A percentile compares a stretch with the other conserved stretches of the same genome.
These are phyloP conservation scores for Xylaria bambusicola DNA, from an alignment of 495 filamentous ascomycete species.

Conservation along the genomic window DNA sequence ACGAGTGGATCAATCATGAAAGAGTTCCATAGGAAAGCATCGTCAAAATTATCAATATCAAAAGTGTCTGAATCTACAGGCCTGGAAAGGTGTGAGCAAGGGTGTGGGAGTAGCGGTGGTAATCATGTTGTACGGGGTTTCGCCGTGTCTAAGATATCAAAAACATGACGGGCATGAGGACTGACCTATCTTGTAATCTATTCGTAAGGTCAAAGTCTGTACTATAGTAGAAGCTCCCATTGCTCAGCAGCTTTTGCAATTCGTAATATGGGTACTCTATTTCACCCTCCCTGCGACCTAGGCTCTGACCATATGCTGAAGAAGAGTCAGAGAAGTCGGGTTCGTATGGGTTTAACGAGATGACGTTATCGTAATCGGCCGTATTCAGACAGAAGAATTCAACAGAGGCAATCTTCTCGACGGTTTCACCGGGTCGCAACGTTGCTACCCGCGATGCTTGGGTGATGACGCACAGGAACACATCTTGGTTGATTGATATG, in stretches of 20 bases:
- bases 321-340: conserved; percentile 42
- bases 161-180: conserved; percentile 1
- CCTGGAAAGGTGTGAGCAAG: conserved; percentile 19
- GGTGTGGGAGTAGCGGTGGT: not conserved
- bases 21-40: conserved; percentile 93
- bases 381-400: conserved; percentile 92
- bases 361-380: conserved; percentile 77
- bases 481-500: conserved; percentile 80
- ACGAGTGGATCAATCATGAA: conserved; percentile 96
- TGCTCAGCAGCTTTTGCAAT: conserved; percentile 84
- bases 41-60: conserved; percentile 81
- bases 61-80: conserved; percentile 61
- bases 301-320: conserved; percentile 58
- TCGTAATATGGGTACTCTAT: conserved; percentile 87
- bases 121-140: conserved; percentile 1
- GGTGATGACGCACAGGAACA: conserved; percentile 91
- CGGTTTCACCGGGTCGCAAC: conserved; percentile 81
- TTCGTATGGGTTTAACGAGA: conserved; percentile 56
- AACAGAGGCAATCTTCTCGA: conserved; percentile 82
- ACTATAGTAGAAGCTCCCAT: conserved; percentile 98
- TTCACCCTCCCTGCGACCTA: conserved; percentile 64
- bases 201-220: conserved; percentile 96
- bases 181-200: conserved; percentile 85
- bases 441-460: conserved; percentile 74
- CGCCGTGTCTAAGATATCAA: conserved; percentile 1